Base-by-base conservation (phyloP, 2,329 filamentous ascomycete species). In the Colletotrichum echinochloae region DNA sequence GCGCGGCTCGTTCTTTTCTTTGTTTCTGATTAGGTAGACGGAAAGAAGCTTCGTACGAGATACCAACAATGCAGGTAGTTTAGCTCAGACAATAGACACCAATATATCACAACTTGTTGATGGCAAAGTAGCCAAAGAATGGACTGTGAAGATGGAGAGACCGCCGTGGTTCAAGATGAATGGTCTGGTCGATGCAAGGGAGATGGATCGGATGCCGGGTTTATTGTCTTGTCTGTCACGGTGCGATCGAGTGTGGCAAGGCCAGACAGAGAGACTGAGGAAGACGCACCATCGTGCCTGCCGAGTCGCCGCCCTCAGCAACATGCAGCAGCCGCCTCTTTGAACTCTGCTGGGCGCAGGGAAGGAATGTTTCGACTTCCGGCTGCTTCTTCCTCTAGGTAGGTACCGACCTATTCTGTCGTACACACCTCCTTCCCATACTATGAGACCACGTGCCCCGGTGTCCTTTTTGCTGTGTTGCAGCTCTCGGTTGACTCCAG, bases 1-100 rank as follows among this genome's bases (percentile, higher is more conserved):
- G 3, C 26, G 44, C 55, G 55, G 23, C 41, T 49, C 14, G 39
- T 66, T 55, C 18, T 8, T n/a, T 28, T 14, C 8, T 37, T 41
- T 23, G 28, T 28, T 37, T 37, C 26, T 5, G 11, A 56, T 4
- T 26, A 23, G 30, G 23, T n/a, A n/a, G n/a, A n/a, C n/a, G 7
- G 60, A n/a, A 37, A 59, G 30, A 18, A 46, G 20, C 28, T 41
- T 69, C 28, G 28, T 26, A 35, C n/a, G 23, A 66, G 55, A 66
- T 70, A 70, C 62, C 55, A 70, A 41, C 20, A 41, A 30, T 60
- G 62, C 33, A 39, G 16, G 33, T 70, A 70, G 55, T 28, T 55
- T 61, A 46, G 55, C 49, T 60, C 8, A 60, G 55, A 57, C 8
- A 65, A 68, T 54, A 5, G 60, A 48, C 37, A 20, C 35, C 20